Percentiles rank a stretch among this genome's conserved stretches.
These are phyloP conservation scores for Fusarium transvaalense DNA, from an alignment of 2,329 filamentous ascomycete genomes.

Conservation along the genomic window DNA sequence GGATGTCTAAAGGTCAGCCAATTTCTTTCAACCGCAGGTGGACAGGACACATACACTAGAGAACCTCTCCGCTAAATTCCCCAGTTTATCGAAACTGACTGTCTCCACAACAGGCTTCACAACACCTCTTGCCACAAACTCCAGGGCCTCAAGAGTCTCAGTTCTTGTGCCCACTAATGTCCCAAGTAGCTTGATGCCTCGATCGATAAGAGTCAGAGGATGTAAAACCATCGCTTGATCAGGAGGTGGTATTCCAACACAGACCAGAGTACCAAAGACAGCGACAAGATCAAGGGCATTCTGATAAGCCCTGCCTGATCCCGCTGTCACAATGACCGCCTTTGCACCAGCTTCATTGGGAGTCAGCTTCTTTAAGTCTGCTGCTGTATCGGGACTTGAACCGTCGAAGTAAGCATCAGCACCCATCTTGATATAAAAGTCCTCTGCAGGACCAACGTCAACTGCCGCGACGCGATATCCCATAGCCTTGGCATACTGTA, in stretches of 20 bases:
- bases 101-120: slow-evolving; percentile 27
- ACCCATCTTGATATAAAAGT: slow-evolving; percentile 48
- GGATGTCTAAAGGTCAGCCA: slow-evolving; percentile 1
- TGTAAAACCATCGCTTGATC: slow-evolving; percentile 48
- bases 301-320: slow-evolving; percentile 51
- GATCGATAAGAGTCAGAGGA: slow-evolving; percentile 53
- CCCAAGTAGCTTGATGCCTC: slow-evolving; percentile 53
- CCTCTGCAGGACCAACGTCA: slow-evolving; percentile 52
- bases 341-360: slow-evolving; percentile 28
- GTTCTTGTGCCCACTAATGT: slow-evolving; percentile 54
- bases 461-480: slow-evolving; percentile 57
- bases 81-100: slow-evolving; percentile 4
- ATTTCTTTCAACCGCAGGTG: rapidly evolving
- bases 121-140: slow-evolving; percentile 51
- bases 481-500: slow-evolving; percentile 58
- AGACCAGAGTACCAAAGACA: slow-evolving; percentile 56
- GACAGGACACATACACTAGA: neutral
- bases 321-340: slow-evolving; percentile 51
- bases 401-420: slow-evolving; percentile 57
- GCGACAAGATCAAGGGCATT: slow-evolving; percentile 46
- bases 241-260: slow-evolving; percentile 54
- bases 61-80: neutral
- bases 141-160: slow-evolving; percentile 57
- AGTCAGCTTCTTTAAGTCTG: slow-evolving; percentile 12
- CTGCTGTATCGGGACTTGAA: neutral